phyloP scores from a whole-genome alignment of 371 early-diverging fungal genomes.

The Apophysomyces ossiformis region DNA sequence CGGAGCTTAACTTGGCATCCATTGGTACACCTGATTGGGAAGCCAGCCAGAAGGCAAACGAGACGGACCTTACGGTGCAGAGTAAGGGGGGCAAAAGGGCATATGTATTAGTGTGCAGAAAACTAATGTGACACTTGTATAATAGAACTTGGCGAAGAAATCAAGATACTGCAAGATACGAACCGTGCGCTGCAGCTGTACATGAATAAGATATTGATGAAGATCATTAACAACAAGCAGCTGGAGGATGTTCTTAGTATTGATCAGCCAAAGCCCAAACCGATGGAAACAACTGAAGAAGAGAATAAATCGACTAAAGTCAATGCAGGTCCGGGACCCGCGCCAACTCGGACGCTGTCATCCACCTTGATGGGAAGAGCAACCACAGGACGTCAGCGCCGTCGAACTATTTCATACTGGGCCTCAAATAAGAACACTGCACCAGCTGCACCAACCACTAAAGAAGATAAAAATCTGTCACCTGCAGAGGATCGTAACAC shows the following conservation, averaged over 20 bases:
- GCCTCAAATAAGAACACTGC: conserved; percentile 26
- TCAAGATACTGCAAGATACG: conserved; percentile 47
- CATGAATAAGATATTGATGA: conserved; percentile 58
- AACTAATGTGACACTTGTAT: neutral
- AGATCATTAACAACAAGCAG: conserved; percentile 51
- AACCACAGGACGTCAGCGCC: conserved; percentile 30
- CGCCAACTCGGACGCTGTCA: conserved; percentile 41
- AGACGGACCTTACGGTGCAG: conserved; percentile 27
- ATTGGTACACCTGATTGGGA: conserved; percentile 29
- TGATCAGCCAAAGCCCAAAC: conserved; percentile 41
- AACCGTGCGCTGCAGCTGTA: conserved; percentile 54
- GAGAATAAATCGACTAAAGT: conserved; percentile 14
- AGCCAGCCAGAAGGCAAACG: conserved; percentile 29
- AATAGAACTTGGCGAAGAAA: conserved; percentile 50
- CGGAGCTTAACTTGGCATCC: conserved; percentile 63
- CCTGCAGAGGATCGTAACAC: conserved; percentile 11
- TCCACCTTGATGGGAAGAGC: conserved; percentile 29
- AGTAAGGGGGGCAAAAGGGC: conserved; percentile 20
- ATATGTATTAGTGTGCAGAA: neutral
- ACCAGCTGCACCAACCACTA: conserved; percentile 16
- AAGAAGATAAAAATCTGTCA: conserved; percentile 1
- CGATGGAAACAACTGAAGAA: conserved; percentile 17
- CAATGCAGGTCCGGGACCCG: conserved; percentile 22
- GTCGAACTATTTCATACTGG: conserved; percentile 58
- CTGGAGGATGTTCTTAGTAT: conserved; percentile 55